Base-by-base conservation (phyloP, 495 filamentous ascomycete genomes). In the Lophiostoma macrostomum region DNA sequence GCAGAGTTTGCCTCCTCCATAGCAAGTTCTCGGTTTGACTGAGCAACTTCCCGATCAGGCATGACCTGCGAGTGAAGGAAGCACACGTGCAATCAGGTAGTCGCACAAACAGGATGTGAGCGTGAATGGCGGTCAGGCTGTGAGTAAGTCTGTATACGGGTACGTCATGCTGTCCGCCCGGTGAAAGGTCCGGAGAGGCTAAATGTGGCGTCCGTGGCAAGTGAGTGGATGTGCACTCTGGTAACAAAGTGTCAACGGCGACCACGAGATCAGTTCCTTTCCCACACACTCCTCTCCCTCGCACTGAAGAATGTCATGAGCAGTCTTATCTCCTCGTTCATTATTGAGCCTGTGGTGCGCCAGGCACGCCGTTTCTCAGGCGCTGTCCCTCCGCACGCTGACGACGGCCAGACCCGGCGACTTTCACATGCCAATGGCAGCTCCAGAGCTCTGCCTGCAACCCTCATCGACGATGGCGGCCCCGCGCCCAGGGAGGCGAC, bases 311-410 rank as follows among this genome's bases (percentile, higher is more conserved):
- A 23, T 48, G 47, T 72, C 74, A 93, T 91, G 88, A 82, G 76
- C 72, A 81, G 77, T 66, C 76, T 87, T 50, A 78, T 91, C 50
- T 77, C 78, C 35, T 85, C 88, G 25, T 83, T 90, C 60, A 82
- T 88, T 64, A 84, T 88, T 64, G 86, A 87, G 58, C 82, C 86
- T 43, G 85, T 88, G 64, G 73, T 88, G 63, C 84, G 84, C 69
- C 80, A 87, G 71, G 83, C 84, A 54, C 80, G 83, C 53, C 82
- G 85, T 54, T 81, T 85, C 65, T 87, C 84, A 67, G 73, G 56
- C 48, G 52, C 50, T 7, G 47, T 38, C 2, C n/a, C n/a, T n/a
- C 69, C 71, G 45, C 61, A 63, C 64, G 47, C 61, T 62, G 63
- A 69, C 22, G n/a, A n/a, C 27, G 35, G 24, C 16, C 5, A 39